Evolutionary conservation across 192 early-diverging fungal species (phyloP), one percentile per base, ranked within the genome.

Genomic region (Fimicolochytrium jonesii): DNA sequence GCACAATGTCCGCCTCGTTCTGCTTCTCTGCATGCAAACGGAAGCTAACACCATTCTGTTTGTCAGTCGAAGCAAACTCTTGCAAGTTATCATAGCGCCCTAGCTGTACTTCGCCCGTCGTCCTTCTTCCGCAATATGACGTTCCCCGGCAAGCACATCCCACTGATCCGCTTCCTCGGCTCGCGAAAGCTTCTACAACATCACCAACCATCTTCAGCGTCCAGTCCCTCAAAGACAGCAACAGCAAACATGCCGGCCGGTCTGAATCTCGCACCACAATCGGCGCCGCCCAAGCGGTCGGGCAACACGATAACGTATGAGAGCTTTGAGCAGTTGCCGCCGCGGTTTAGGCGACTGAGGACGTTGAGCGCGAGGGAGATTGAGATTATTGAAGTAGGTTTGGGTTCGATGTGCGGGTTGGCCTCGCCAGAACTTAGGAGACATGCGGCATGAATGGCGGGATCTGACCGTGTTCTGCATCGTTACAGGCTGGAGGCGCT

Each of bases 141-240:
- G 2, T 50, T 50, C 48, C 48, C 48, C 5, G 28, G 4, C 23
- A 50, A 50, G 28, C 48, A 50, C 48, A 3, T 26, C 48, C 48
- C 48, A 25, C 48, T 50, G 20, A 50, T 50, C 48, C 23, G 30
- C 25, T 50, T 50, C 26, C 48, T 50, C 48, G 48, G 48, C 25
- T 29, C 48, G 2, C 48, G 48, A 5, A 11, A 4, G 4, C 28
- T 50, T 13, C 48, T 50, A 29, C 48, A 50, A 15, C 5, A 50
- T 29, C 48, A 25, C 45, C 11, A 6, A 5, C 48, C 48, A 4
- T 44, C 43, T 22, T 5, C 48, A 22, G 25, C 23, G 11, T 22
- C 9, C 9, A 7, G 6, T 13, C 48, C 5, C 15, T 25, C 48
- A 50, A 15, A 15, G 15, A 15, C 48, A 15, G 3, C 48, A 22